A percentile compares a stretch with the other conserved stretches of the same genome.
Evolutionary conservation across 805 yeast species (phyloP).

Genomic region (Osmozyma mogii): DNA sequence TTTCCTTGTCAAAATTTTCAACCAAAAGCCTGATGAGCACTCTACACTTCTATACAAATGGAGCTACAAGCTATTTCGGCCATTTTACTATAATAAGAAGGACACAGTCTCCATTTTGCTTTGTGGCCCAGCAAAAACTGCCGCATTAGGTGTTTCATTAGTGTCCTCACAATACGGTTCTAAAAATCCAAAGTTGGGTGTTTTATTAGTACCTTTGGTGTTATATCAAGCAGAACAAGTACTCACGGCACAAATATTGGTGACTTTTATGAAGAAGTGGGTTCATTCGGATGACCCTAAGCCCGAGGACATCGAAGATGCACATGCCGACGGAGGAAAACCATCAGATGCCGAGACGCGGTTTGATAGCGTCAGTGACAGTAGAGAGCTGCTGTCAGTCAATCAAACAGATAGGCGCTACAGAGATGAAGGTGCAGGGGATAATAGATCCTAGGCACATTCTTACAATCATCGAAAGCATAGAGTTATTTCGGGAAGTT

Average conservation of each 20-base stretch:
- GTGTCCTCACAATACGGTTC: constrained; percentile 75
- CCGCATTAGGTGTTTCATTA: constrained; percentile 82
- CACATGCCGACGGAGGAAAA: too few relatives aligned
- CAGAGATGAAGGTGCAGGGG: too few relatives aligned
- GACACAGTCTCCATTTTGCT: constrained; percentile 78
- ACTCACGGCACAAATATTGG: constrained; percentile 66
- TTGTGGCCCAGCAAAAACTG: constrained; percentile 92
- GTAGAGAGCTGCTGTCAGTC: too few relatives aligned
- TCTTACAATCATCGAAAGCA: too few relatives aligned
- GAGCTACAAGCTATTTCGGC: constrained; percentile 40
- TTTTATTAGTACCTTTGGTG: constrained; percentile 72
- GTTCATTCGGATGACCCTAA: constrained; percentile 31
- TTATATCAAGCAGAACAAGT: constrained; percentile 86
- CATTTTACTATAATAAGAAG: constrained; percentile 60
- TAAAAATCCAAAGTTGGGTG: constrained; percentile 53
- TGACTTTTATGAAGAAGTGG: constrained; percentile 65
- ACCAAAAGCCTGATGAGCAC: constrained; percentile 38
- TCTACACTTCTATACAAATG: constrained; percentile 39
- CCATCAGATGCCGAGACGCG: too few relatives aligned
- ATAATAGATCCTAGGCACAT: too few relatives aligned
- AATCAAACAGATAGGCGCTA: too few relatives aligned
- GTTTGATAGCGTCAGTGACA: not conserved
- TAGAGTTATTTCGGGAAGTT: too few relatives aligned
- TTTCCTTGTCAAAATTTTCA: constrained; percentile 37
- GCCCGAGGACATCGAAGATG: constrained; percentile 11